phyloP scores from a whole-genome alignment of 495 filamentous ascomycete genomes.

The Jackrogersella minutella region DNA sequence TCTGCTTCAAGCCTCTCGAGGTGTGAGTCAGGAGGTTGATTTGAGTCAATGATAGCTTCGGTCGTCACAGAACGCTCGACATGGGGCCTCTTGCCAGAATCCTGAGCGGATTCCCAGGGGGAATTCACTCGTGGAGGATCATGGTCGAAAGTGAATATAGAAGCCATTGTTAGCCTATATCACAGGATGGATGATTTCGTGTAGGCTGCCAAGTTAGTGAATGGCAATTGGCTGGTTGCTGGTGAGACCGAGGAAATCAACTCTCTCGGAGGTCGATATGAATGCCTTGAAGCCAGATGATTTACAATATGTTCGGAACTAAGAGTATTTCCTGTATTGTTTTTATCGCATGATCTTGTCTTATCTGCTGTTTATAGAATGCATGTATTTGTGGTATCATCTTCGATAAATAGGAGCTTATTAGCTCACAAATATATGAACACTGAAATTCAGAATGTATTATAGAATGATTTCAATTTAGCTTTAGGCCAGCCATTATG shows the following conservation, averaged over 20 bases:
- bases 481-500: conserved; percentile 30
- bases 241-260: background rate
- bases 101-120: conserved; percentile 74
- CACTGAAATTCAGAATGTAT: conserved; percentile 2
- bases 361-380: conserved; percentile 43
- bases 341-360: conserved; percentile 39
- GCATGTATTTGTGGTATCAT: conserved; percentile 69
- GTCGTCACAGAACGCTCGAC: conserved; percentile 44
- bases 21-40: conserved; percentile 71
- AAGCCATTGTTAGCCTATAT: conserved; percentile 74
- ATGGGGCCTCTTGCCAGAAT: conserved; percentile 45
- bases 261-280: background rate
- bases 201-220: background rate
- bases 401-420: conserved; percentile 49
- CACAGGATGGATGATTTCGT: background rate
- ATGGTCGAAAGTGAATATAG: conserved; percentile 93
- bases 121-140: conserved; percentile 87
- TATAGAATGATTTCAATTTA: conserved; percentile 8
- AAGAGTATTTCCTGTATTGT: conserved; percentile 28
- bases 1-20: conserved; percentile 85
- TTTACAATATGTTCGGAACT: conserved; percentile 25
- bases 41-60: conserved; percentile 50
- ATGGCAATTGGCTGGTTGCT: background rate
- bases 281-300: background rate
- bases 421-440: conserved; percentile 24